Conservation (phyloP, 2,329 filamentous ascomycete genomes). For the Passalora sequoiae region DNA sequence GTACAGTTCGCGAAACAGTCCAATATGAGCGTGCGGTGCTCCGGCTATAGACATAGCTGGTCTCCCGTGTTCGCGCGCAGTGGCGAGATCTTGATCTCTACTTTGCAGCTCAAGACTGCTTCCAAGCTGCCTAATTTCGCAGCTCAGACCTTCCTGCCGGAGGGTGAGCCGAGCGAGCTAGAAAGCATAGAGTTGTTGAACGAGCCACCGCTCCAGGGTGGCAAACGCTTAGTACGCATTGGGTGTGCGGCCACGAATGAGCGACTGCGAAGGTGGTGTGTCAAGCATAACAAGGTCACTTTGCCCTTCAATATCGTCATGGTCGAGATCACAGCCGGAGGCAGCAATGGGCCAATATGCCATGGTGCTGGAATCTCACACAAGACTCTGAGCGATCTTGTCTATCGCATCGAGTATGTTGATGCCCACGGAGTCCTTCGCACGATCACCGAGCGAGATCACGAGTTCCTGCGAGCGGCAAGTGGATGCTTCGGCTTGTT, state of each 20-base stretch:
- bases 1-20: slow-evolving; percentile 10
- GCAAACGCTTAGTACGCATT: slow-evolving; percentile 10
- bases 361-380: slow-evolving; percentile 12
- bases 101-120: slow-evolving; percentile 8
- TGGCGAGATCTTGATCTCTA: slow-evolving; percentile 11
- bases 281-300: slow-evolving; percentile 11
- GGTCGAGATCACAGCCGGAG: slow-evolving; percentile 13
- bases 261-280: slow-evolving; percentile 13
- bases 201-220: slow-evolving; percentile 4
- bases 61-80: slow-evolving; percentile 10
- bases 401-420: slow-evolving; percentile 12
- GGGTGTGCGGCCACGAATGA: slow-evolving; percentile 14
- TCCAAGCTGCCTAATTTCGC: slow-evolving; percentile 9
- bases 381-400: slow-evolving; percentile 12
- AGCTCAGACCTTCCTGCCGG: slow-evolving; percentile 5
- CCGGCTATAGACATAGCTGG: slow-evolving; percentile 13
- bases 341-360: slow-evolving; percentile 12
- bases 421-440: slow-evolving; percentile 13
- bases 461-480: slow-evolving; percentile 9
- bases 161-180: slow-evolving; percentile 8
- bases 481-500: slow-evolving; percentile 42
- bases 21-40: slow-evolving; percentile 9
- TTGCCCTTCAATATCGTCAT: slow-evolving; percentile 14
- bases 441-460: slow-evolving; percentile 7
- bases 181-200: slow-evolving; percentile 10